Percentiles rank a stretch among this genome's conserved stretches.
Conservation (phyloP, 768 basidiomycete species). For the Dentipellis fragilis region DNA sequence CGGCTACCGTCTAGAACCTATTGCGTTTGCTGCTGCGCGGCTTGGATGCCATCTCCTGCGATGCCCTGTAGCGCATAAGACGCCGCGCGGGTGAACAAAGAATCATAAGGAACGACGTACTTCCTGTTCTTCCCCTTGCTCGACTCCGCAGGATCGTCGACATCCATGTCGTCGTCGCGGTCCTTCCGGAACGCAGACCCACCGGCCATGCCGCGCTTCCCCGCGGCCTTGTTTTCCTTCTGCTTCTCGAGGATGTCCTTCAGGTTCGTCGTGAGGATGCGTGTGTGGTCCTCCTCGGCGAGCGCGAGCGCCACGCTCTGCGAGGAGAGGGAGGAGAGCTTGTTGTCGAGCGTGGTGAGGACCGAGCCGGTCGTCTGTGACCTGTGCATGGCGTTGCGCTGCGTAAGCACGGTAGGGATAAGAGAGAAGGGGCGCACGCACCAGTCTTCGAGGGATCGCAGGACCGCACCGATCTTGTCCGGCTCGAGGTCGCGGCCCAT, state of each 20-base stretch:
- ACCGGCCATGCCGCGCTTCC: slow-evolving; percentile 7
- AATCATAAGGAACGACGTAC: background rate
- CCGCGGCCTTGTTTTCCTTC: slow-evolving; percentile 29
- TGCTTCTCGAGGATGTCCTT: slow-evolving; percentile 56
- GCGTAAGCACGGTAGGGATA: background rate
- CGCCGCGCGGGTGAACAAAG: background rate
- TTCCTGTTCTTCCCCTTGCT: slow-evolving; percentile 10
- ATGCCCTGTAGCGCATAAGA: slow-evolving; percentile 2
- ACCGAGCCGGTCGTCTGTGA: slow-evolving; percentile 62
- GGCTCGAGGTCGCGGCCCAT: slow-evolving; percentile 89
- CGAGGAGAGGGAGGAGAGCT: slow-evolving; percentile 46
- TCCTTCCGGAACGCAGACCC: slow-evolving; percentile 6
- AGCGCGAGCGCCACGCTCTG: slow-evolving; percentile 30
- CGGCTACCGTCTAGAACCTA: slow-evolving; percentile 3
- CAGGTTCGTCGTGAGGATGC: slow-evolving; percentile 36
- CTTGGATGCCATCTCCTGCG: slow-evolving; percentile 11
- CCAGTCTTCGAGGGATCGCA: slow-evolving; percentile 61
- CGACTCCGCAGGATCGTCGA: slow-evolving; percentile 11
- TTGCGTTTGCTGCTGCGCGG: slow-evolving; percentile 8
- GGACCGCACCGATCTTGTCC: slow-evolving; percentile 48
- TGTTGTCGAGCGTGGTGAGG: slow-evolving; percentile 60
- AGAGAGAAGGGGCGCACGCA: slow-evolving; percentile 22
- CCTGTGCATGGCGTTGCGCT: slow-evolving; percentile 33
- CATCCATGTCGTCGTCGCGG: slow-evolving; percentile 15
- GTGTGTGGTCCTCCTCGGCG: slow-evolving; percentile 47